Conservation (phyloP, 2,329 filamentous ascomycete genomes). For the Onygenales sp. region DNA sequence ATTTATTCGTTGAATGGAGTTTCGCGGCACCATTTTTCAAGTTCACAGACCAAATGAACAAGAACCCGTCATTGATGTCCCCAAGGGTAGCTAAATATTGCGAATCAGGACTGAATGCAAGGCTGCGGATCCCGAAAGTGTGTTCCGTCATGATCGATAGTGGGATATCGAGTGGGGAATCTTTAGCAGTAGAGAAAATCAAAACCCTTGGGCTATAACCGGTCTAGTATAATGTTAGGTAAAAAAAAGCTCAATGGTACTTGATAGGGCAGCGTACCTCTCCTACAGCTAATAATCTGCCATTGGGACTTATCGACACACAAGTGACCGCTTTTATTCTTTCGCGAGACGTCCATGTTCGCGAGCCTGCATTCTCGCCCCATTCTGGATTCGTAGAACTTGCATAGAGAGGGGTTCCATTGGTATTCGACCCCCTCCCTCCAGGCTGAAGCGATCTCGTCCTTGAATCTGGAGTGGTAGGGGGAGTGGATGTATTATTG, state of each 20-base stretch:
- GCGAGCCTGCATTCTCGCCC: slow-evolving; percentile 52
- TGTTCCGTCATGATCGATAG: slow-evolving; percentile 83
- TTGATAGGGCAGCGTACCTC: slow-evolving; percentile 46
- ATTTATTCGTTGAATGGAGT: slow-evolving; percentile 80
- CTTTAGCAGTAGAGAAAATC: slow-evolving; percentile 71
- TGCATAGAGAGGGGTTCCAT: slow-evolving; percentile 28
- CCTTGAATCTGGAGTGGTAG: slow-evolving; percentile 45
- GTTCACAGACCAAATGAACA: slow-evolving; percentile 85
- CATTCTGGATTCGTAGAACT: slow-evolving; percentile 42
- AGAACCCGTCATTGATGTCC: slow-evolving; percentile 80
- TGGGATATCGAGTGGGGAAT: slow-evolving; percentile 69
- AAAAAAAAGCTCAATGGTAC: slow-evolving; percentile 1
- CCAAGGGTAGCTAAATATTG: slow-evolving; percentile 82
- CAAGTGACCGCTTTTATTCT: slow-evolving; percentile 91
- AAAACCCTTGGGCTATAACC: slow-evolving; percentile 87
- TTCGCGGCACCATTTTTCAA: slow-evolving; percentile 69
- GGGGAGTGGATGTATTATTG: slow-evolving; percentile 47
- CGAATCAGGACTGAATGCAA: slow-evolving; percentile 83
- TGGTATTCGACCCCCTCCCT: slow-evolving; percentile 34
- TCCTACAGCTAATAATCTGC: slow-evolving; percentile 78
- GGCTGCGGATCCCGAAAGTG: slow-evolving; percentile 74
- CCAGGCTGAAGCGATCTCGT: slow-evolving; percentile 47
- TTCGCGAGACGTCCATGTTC: slow-evolving; percentile 80
- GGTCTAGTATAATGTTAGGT: slow-evolving; percentile 44
- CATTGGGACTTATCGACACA: slow-evolving; percentile 78